Evolutionary conservation across 176 grass and related monocot species (phyloP).

Genomic region (Panicum miliaceum): DNA sequence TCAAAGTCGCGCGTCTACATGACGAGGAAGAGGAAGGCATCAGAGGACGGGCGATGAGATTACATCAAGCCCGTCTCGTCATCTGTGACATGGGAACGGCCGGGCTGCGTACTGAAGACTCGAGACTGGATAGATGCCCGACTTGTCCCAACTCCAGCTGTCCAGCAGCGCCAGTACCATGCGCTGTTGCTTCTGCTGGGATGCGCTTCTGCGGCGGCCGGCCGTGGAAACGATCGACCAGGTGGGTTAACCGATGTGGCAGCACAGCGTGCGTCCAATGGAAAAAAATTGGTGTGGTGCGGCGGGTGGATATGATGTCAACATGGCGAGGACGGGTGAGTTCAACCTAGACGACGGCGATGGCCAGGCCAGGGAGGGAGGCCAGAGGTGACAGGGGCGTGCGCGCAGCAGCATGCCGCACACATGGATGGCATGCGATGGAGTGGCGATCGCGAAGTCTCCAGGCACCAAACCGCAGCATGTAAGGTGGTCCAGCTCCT

Average conservation of each 20-base stretch:
- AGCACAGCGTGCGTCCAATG: too few species aligned
- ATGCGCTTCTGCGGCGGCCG: neutral
- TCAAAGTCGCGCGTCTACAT: neutral
- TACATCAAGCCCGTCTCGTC: neutral
- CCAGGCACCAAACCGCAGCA: neutral
- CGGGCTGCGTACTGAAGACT: neutral
- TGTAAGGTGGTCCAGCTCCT: too few species aligned
- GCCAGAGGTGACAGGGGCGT: neutral
- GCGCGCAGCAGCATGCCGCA: neutral
- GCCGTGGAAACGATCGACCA: neutral
- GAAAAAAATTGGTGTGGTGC: neutral
- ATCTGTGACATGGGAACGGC: neutral
- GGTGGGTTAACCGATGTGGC: neutral
- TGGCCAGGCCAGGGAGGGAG: too few species aligned
- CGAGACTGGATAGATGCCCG: neutral
- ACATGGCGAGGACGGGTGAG: neutral
- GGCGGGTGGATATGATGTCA: neutral
- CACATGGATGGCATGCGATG: constrained; percentile 25
- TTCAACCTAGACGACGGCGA: neutral
- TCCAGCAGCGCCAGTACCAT: neutral
- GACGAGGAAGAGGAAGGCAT: constrained; percentile 33
- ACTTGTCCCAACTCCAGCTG: neutral
- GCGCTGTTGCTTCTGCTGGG: too few species aligned
- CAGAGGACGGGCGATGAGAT: neutral
- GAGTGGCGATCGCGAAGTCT: constrained; percentile 19